Percentiles rank a stretch among this genome's conserved stretches.
Conservation (phyloP, 805 yeast species). For the Schwanniomyces pseudopolymorphus region DNA sequence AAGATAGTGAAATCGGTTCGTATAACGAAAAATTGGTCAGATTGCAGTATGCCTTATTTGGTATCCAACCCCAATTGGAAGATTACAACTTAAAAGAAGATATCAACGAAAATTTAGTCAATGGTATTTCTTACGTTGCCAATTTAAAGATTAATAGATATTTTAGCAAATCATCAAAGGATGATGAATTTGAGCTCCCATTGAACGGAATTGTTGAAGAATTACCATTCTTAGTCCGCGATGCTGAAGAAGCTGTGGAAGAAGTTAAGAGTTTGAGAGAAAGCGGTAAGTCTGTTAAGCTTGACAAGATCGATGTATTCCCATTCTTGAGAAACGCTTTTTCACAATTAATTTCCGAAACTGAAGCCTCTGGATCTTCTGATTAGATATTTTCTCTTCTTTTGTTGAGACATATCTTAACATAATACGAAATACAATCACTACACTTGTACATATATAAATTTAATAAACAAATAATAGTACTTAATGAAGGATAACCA, state of each 20-base stretch:
- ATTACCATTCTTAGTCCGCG: conserved; percentile 38
- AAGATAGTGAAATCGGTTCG: conserved; percentile 52
- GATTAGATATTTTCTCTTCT: background rate
- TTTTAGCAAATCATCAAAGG: conserved; percentile 20
- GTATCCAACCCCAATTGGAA: conserved; percentile 70
- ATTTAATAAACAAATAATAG: background rate
- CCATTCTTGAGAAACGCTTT: conserved; percentile 37
- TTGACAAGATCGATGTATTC: conserved; percentile 41
- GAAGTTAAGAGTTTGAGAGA: conserved; percentile 51
- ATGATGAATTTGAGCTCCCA: conserved; percentile 23
- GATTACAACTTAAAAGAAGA: conserved; percentile 58
- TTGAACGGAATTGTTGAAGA: conserved; percentile 41
- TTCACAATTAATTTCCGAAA: conserved; percentile 13
- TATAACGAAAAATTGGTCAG: conserved; percentile 72
- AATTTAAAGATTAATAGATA: conserved; percentile 56
- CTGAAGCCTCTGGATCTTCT: background rate
- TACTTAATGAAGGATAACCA: background rate
- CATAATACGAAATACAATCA: background rate
- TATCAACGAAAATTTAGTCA: conserved; percentile 45
- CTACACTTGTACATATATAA: background rate
- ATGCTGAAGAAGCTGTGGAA: conserved; percentile 40
- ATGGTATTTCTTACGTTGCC: conserved; percentile 71
- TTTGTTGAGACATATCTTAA: background rate
- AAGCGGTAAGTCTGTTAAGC: conserved; percentile 23
- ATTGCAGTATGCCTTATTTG: conserved; percentile 78